These are phyloP conservation scores for Tulasnella sp. DNA, from an alignment of 768 basidiomycete genomes.

Conservation along the genomic window DNA sequence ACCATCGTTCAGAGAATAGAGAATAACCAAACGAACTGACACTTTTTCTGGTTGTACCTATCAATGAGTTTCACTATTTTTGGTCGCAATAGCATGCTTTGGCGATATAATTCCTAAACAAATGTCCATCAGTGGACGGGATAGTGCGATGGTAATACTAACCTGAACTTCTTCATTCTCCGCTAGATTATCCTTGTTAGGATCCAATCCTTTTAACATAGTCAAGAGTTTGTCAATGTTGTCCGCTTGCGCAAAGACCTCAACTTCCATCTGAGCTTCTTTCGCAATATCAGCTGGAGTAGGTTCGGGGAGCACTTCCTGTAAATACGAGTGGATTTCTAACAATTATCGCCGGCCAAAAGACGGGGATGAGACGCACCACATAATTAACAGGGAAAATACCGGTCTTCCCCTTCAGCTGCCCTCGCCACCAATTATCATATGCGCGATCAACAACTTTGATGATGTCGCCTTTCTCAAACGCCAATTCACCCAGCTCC, in stretches of 20 bases:
- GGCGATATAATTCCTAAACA: slow-evolving; percentile 72
- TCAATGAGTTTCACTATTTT: slow-evolving; percentile 95
- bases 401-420: slow-evolving; percentile 75
- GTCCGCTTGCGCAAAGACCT: slow-evolving; percentile 75
- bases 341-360: neutral
- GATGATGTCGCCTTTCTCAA: slow-evolving; percentile 86
- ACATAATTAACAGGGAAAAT: slow-evolving; percentile 98
- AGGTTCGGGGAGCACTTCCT: slow-evolving; percentile 81
- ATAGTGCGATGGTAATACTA: slow-evolving; percentile 13
- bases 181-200: slow-evolving; percentile 67
- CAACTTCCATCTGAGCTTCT: slow-evolving; percentile 78
- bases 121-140: slow-evolving; percentile 15
- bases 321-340: slow-evolving; percentile 8
- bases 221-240: slow-evolving; percentile 69
- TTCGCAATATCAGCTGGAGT: slow-evolving; percentile 58
- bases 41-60: slow-evolving; percentile 91
- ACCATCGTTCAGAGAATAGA: neutral
- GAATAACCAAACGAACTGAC: slow-evolving; percentile 26
- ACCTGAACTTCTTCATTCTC: slow-evolving; percentile 88
- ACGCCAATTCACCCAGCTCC: slow-evolving; percentile 79
- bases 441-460: slow-evolving; percentile 90
- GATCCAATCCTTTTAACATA: slow-evolving; percentile 61
- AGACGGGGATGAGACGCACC: slow-evolving; percentile 33
- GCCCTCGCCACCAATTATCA: slow-evolving; percentile 95
- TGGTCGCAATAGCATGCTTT: slow-evolving; percentile 76